phyloP scores from a whole-genome alignment of 305 asterid species.

The Petunia hybrid region DNA sequence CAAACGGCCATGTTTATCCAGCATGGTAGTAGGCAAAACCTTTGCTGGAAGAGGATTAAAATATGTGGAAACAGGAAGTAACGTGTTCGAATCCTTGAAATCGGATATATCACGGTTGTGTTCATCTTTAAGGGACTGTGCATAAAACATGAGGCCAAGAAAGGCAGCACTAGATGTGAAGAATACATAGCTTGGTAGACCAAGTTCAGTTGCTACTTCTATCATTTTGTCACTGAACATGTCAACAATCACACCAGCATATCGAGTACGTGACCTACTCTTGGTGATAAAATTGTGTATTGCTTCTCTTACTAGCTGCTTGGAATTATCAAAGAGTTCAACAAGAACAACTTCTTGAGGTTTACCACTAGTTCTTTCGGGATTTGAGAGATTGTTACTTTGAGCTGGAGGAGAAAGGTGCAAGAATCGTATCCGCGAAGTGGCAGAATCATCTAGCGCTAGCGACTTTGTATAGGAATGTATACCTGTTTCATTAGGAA shows the following conservation, averaged over 20 bases:
- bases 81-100: slow-evolving; percentile 37
- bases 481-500: slow-evolving; percentile 27
- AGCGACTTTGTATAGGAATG: slow-evolving; percentile 23
- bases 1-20: slow-evolving; percentile 24
- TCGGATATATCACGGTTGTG: slow-evolving; percentile 31
- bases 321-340: slow-evolving; percentile 32
- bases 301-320: slow-evolving; percentile 31
- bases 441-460: not conserved
- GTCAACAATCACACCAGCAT: slow-evolving; percentile 51
- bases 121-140: slow-evolving; percentile 36
- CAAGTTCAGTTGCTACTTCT: slow-evolving; percentile 53
- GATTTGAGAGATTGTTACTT: not conserved
- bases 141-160: slow-evolving; percentile 44
- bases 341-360: not conserved
- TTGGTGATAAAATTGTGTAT: not conserved
- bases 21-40: slow-evolving; percentile 43
- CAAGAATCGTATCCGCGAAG: slow-evolving; percentile 20
- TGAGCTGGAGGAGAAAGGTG: slow-evolving; percentile 30
- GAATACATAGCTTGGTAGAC: slow-evolving; percentile 50
- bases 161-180: slow-evolving; percentile 50
- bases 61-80: slow-evolving; percentile 33
- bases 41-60: slow-evolving; percentile 44
- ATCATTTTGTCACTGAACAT: slow-evolving; percentile 50
- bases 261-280: not conserved
- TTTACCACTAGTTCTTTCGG: no score